A percentile compares a stretch with the other conserved stretches of the same genome.
phyloP scores from a whole-genome alignment of 169 alveolate genomes.

The Eimeria praecox region DNA sequence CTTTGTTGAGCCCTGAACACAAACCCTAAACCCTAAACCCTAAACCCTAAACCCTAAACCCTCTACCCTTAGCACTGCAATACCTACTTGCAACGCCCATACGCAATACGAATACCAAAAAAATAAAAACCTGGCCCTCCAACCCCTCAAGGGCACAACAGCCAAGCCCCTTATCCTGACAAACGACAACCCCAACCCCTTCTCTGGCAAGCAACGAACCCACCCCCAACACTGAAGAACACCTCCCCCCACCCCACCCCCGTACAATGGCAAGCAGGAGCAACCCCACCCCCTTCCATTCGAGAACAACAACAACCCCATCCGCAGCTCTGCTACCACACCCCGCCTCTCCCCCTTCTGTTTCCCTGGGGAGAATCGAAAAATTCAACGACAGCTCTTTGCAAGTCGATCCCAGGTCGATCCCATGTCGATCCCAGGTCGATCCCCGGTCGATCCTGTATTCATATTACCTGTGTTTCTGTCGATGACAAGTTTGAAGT shows the following conservation, averaged over 20 bases:
- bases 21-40: not conserved
- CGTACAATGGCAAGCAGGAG: not conserved
- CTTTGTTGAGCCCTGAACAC: slow-evolving; percentile 62
- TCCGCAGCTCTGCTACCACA: not conserved
- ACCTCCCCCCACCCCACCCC: not conserved
- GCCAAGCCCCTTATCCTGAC: not conserved
- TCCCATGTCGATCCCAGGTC: no score
- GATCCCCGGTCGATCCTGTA: not conserved
- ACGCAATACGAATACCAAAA: no score
- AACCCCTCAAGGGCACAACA: no score
- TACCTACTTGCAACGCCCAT: no score
- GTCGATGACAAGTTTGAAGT: slow-evolving; percentile 64
- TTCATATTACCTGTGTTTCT: slow-evolving; percentile 39
- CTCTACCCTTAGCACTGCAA: no score
- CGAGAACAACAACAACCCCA: not conserved
- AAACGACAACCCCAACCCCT: not conserved
- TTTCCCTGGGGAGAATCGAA: no score
- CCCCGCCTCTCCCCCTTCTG: not conserved
- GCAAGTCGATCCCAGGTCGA: no score
- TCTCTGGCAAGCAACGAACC: not conserved
- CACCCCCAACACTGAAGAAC: not conserved
- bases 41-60: slow-evolving; percentile 2
- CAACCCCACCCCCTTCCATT: not conserved
- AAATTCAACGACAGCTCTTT: no score
- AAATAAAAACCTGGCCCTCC: no score